Evolutionary conservation across 345 rosid species (phyloP), one percentile per base, ranked within the genome.

Genomic region (Heritiera fomes): DNA sequence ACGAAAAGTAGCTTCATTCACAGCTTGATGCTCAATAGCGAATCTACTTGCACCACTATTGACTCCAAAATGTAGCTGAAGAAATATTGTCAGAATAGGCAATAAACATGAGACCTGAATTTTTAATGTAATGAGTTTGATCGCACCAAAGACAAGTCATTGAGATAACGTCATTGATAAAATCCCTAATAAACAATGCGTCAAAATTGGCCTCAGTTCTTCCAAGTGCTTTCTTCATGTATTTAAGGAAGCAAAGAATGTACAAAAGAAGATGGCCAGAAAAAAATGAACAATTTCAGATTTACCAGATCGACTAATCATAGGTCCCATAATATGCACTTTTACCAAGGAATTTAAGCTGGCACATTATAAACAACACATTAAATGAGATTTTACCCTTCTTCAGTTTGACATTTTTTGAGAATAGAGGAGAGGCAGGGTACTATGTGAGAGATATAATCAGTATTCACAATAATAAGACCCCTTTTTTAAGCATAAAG

Each of bases 1-100:
- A 75, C 94, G 97, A 62, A 92, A 96, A 53, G 99, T 94, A 45
- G 98, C 99, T 89, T 96, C 99, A 83, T 96, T 96, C 43, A 91
- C 93, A 56, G 97, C 99, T 87, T 96, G 98, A 72, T 87, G 85
- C 86, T 96, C 99, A 61, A 96, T 83, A 30, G 97, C 98, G 18
- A 96, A 96, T 81, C 88, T 90, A 18, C 90, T 88, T 70, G 99
- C 99, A 15, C 97, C 97, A 70, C 99, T 96, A 79, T 94, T 96
- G 65, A 96, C 99, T 70, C 99, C 99, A 81, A 96, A 89, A 81
- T 93, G 97, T 79, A 92, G 75, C 98, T 93, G 86, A 73, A 80
- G 78, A 78, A 78, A 28, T 6, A 68, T 80, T 60, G 62, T 56
- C 13, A 50, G 43, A 68, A 59, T 6, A 53, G 32, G 53, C 6